Conservation (phyloP, 169 alveolate species). For the Eimeria sp. region DNA sequence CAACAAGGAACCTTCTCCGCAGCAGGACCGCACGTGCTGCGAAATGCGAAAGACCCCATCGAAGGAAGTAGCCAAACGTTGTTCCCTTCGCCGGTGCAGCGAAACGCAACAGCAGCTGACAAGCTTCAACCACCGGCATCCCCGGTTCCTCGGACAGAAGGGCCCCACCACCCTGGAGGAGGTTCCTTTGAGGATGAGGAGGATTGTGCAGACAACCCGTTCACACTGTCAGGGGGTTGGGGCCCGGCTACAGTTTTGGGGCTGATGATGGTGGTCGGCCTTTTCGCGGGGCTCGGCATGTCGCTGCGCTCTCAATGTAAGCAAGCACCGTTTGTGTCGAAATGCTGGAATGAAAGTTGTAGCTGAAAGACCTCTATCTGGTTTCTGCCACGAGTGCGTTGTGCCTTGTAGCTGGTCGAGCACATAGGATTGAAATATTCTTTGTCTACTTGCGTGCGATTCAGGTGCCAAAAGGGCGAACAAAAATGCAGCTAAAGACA, state of each 20-base stretch:
- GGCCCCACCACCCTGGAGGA: not conserved
- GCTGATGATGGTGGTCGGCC: not conserved
- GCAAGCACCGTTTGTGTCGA: not conserved
- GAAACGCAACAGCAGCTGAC: not conserved
- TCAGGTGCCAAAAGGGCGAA: not conserved
- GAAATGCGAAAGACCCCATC: not conserved
- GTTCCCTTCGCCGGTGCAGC: not conserved
- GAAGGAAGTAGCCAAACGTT: not conserved
- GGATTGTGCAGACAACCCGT: not conserved
- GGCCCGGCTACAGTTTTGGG: constrained; percentile 15
- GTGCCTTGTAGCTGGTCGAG: not conserved
- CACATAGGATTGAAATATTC: not conserved
- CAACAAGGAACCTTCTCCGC: not conserved
- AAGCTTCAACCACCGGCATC: not conserved
- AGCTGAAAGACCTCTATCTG: not conserved
- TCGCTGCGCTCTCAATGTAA: not conserved
- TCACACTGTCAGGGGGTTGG: not conserved
- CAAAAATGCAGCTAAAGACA: not conserved
- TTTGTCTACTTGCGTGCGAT: not conserved
- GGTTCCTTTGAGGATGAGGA: not conserved
- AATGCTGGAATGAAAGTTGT: not conserved
- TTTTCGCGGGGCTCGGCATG: not conserved
- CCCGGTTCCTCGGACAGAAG: not conserved
- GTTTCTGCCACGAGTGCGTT: not conserved
- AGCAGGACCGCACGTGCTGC: not conserved